These are phyloP conservation scores for Penicillium sp. DNA, from an alignment of 2,329 filamentous ascomycete species.

Conservation along the genomic window DNA sequence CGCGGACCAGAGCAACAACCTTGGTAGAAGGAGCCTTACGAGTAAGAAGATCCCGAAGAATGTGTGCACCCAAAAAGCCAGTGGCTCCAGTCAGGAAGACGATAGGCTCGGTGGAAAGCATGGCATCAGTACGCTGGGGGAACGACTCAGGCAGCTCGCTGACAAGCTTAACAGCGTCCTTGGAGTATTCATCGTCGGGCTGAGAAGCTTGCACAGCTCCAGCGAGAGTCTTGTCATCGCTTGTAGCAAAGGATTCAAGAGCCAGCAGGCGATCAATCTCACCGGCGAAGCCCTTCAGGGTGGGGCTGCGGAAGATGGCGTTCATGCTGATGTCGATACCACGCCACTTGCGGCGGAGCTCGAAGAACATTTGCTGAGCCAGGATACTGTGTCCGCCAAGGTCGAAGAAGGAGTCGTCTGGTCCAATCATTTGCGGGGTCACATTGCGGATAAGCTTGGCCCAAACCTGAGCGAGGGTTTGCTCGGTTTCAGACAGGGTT, in stretches of 20 bases:
- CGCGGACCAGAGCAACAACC: conserved; percentile 75
- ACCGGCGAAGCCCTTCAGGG: conserved; percentile 57
- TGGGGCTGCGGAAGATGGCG: conserved; percentile 69
- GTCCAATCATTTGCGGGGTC: conserved; percentile 66
- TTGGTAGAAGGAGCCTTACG: conserved; percentile 57
- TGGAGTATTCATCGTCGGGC: conserved; percentile 51
- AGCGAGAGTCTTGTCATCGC: conserved; percentile 42
- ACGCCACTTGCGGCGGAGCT: conserved; percentile 62
- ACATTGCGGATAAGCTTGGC: conserved; percentile 67
- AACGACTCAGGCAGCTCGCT: conserved; percentile 52
- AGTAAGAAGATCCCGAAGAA: conserved; percentile 73
- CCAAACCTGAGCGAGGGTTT: conserved; percentile 71
- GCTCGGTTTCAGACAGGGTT: conserved; percentile 60
- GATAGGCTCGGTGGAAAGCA: conserved; percentile 50
- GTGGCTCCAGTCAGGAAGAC: conserved; percentile 87
- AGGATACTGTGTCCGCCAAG: conserved; percentile 78
- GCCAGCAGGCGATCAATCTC: conserved; percentile 57
- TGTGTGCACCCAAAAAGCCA: conserved; percentile 82
- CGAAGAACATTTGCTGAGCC: conserved; percentile 77
- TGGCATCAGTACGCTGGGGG: conserved; percentile 33
- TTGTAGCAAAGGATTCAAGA: conserved; percentile 48
- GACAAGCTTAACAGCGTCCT: conserved; percentile 51
- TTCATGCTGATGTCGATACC: conserved; percentile 70
- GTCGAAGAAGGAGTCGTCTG: conserved; percentile 72
- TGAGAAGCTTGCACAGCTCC: conserved; percentile 41